Evolutionary conservation across 495 filamentous ascomycete species (phyloP), one percentile per base, ranked within the genome.

Genomic region (Podospora pseudoanserina): DNA sequence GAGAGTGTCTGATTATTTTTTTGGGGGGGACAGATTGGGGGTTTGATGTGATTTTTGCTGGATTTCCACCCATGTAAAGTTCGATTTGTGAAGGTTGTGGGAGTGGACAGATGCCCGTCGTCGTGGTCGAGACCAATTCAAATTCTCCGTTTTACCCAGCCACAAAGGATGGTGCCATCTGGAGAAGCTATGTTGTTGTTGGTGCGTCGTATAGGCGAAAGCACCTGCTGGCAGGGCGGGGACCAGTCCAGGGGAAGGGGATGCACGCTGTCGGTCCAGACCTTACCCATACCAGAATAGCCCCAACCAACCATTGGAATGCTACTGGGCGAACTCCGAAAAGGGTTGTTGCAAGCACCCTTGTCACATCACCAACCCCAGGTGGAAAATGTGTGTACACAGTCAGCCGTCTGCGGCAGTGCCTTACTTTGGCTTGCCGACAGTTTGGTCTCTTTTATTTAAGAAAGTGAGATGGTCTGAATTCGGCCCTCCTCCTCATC

Each of bases 241-340:
- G 19, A 2, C 39, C 39, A 49, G 16, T 18, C 6, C 11, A 7
- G 18, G 9, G 23, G 30, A 32, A 61, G 7, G 39, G 13, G 2
- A 5, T 49, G 39, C 39, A 49, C 39, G 39, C 18, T 49, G 39
- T 49, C 39, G 27, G 59, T 34, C 59, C 0, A 34, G 59, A 61
- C 27, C 59, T 32, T 61, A 18, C 59, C 59, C 11, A 16, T 61
- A 26, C 26, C 59, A 61, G 59, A 32, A 18, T 28, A 61, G 59
- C 23, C 26, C 59, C 59, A 26, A 61, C 26, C 5, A 18, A 18
- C 18, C 23, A 58, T 6, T 61, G 30, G 23, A 49, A 49, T 49
- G 39, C 39, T 49, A 49, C 39, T 49, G 39, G 39, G 39, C 9
- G 39, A 49, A 30, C 59, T 61, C 30, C 16, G 59, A 60, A 23